These are phyloP conservation scores for Saccharomycopsis sp. DNA, from an alignment of 805 yeast genomes.

Conservation along the genomic window DNA sequence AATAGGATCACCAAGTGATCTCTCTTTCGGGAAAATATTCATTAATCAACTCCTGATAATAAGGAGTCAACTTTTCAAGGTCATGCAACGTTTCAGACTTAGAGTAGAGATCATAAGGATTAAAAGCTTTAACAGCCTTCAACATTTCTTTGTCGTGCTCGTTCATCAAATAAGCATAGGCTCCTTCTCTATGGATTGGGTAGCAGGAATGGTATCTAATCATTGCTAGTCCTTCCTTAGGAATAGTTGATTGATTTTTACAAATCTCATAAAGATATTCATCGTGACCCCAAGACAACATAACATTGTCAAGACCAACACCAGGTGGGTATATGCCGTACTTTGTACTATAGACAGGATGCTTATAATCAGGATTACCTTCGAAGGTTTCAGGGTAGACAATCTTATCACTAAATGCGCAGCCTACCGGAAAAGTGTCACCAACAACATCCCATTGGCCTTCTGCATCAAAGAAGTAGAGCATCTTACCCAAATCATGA, in stretches of 20 bases:
- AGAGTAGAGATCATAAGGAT: conserved; percentile 63
- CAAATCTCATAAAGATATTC: conserved; percentile 72
- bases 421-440: conserved; percentile 72
- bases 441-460: conserved; percentile 84
- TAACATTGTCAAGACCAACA: conserved; percentile 63
- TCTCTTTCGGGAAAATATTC: conserved; percentile 50
- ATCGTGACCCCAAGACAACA: conserved; percentile 77
- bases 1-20: not conserved
- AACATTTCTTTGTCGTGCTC: conserved; percentile 55
- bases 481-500: conserved; percentile 63
- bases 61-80: conserved; percentile 46
- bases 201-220: conserved; percentile 69
- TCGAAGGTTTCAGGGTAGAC: conserved; percentile 56
- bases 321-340: conserved; percentile 58
- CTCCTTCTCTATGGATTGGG: conserved; percentile 71
- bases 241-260: conserved; percentile 54
- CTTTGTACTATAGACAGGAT: conserved; percentile 59
- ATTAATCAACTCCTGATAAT: conserved; percentile 56
- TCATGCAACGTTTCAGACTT: conserved; percentile 47
- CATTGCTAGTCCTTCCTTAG: conserved; percentile 65
- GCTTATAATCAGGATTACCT: conserved; percentile 51
- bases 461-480: conserved; percentile 62
- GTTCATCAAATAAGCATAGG: conserved; percentile 58
- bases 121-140: conserved; percentile 57
- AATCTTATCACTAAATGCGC: conserved; percentile 51